phyloP scores from a whole-genome alignment of 176 grass and related monocot genomes.

The Oryza australiensis region DNA sequence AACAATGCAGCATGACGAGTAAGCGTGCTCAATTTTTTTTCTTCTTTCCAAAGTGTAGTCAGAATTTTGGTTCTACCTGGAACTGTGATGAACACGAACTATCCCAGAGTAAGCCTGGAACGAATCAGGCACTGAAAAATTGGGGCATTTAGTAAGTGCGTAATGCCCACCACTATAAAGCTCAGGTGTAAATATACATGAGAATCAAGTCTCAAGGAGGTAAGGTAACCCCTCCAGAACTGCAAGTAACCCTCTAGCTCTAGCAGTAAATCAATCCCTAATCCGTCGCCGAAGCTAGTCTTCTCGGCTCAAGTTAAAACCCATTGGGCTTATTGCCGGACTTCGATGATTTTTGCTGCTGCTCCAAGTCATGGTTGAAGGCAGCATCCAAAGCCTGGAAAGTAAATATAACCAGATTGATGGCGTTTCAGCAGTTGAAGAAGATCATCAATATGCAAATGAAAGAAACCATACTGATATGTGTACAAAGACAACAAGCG shows the following conservation, averaged over 20 bases:
- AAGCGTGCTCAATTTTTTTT: not conserved
- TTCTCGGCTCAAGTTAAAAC: conserved; percentile 41
- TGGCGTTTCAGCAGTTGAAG: not conserved
- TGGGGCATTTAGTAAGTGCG: not conserved
- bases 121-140: conserved; percentile 6
- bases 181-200: conserved; percentile 3
- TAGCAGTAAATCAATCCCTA: conserved; percentile 13
- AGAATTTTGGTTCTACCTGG: not conserved
- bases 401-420: conserved; percentile 20
- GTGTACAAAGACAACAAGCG: no score
- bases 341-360: conserved; percentile 69
- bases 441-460: not conserved
- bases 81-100: not conserved
- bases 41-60: not conserved
- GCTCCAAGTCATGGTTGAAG: conserved; percentile 75
- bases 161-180: not conserved
- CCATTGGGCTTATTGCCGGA: conserved; percentile 58
- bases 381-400: conserved; percentile 90
- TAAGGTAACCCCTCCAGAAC: not conserved
- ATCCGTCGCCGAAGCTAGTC: not conserved
- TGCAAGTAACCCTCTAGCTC: not conserved
- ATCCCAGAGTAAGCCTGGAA: not conserved
- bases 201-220: not conserved
- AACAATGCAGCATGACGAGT: not conserved
- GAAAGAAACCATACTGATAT: not conserved